Evolutionary conservation across 257 asterid species (phyloP).

Genomic region (Jaltomata sinuosa): DNA sequence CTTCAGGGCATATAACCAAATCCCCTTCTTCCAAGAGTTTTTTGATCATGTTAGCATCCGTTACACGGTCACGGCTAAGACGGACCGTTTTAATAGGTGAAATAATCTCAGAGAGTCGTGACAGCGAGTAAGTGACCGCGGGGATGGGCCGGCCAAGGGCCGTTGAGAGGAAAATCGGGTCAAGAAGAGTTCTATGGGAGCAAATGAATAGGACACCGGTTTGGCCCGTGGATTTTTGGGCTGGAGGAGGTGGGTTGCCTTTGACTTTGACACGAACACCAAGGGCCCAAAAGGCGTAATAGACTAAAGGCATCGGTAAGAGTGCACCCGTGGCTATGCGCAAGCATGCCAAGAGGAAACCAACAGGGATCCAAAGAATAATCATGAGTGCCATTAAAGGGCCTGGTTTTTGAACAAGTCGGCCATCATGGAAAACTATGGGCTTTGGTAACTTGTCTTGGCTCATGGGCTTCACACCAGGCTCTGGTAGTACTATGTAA

Average conservation of each 20-base stretch:
- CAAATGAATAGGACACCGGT: slow-evolving; percentile 59
- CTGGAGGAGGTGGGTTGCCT: slow-evolving; percentile 63
- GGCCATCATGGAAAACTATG: slow-evolving; percentile 71
- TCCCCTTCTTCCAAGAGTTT: slow-evolving; percentile 44
- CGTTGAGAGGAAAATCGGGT: slow-evolving; percentile 61
- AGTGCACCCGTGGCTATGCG: slow-evolving; percentile 55
- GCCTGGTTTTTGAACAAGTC: slow-evolving; percentile 57
- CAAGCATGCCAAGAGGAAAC: slow-evolving; percentile 50
- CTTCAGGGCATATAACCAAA: slow-evolving; percentile 71
- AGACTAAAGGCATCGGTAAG: slow-evolving; percentile 58
- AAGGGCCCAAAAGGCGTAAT: slow-evolving; percentile 45
- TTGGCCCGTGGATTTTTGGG: slow-evolving; percentile 23
- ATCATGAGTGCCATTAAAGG: slow-evolving; percentile 47
- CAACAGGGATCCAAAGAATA: slow-evolving; percentile 65
- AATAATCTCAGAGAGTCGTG: slow-evolving; percentile 61
- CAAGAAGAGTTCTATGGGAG: slow-evolving; percentile 73
- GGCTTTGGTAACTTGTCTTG: slow-evolving; percentile 46
- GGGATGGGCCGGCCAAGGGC: slow-evolving; percentile 70
- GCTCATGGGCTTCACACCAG: slow-evolving; percentile 32
- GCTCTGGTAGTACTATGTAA: slow-evolving; percentile 32
- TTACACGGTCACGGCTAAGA: slow-evolving; percentile 46
- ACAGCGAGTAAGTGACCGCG: slow-evolving; percentile 60
- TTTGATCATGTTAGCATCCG: slow-evolving; percentile 56
- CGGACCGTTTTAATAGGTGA: slow-evolving; percentile 69
- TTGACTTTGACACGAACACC: slow-evolving; percentile 51